A percentile compares a stretch with the other conserved stretches of the same genome.
Conservation (phyloP, 768 basidiomycete genomes). For the Daedalea quercina region DNA sequence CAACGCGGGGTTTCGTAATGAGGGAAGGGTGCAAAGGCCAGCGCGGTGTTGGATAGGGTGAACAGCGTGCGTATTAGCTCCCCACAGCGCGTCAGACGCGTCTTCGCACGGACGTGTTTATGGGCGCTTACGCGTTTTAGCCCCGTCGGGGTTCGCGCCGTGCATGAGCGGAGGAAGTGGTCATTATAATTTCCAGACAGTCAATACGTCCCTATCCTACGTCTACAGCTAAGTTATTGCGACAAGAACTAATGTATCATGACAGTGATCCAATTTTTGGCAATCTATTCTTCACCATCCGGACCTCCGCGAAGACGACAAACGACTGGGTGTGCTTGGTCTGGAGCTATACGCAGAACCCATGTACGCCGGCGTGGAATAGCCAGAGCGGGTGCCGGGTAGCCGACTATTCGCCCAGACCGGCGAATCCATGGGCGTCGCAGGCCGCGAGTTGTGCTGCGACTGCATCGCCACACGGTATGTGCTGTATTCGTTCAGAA, state of each 20-base stretch:
- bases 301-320: slow-evolving; percentile 8
- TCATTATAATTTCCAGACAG: too few relatives aligned
- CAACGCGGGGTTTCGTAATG: neutral
- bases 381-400: slow-evolving; percentile 46
- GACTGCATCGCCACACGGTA: slow-evolving; percentile 57
- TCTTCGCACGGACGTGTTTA: neutral
- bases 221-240: neutral
- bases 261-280: too few relatives aligned
- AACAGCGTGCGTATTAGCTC: neutral
- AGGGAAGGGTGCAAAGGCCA: neutral
- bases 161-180: too few relatives aligned
- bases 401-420: slow-evolving; percentile 31
- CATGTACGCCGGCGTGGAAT: slow-evolving; percentile 44
- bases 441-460: slow-evolving; percentile 55
- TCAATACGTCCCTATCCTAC: neutral
- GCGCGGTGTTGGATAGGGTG: neutral
- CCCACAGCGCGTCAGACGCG: neutral
- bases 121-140: neutral
- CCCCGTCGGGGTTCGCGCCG: too few relatives aligned
- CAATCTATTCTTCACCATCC: neutral
- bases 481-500: slow-evolving; percentile 65
- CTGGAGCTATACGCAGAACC: slow-evolving; percentile 46
- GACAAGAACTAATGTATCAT: too few relatives aligned
- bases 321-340: slow-evolving; percentile 57
- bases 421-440: slow-evolving; percentile 56